Evolutionary conservation across 768 basidiomycete genomes (phyloP), one percentile per base, ranked within the genome.

Genomic region (Cantharellus anzutake): DNA sequence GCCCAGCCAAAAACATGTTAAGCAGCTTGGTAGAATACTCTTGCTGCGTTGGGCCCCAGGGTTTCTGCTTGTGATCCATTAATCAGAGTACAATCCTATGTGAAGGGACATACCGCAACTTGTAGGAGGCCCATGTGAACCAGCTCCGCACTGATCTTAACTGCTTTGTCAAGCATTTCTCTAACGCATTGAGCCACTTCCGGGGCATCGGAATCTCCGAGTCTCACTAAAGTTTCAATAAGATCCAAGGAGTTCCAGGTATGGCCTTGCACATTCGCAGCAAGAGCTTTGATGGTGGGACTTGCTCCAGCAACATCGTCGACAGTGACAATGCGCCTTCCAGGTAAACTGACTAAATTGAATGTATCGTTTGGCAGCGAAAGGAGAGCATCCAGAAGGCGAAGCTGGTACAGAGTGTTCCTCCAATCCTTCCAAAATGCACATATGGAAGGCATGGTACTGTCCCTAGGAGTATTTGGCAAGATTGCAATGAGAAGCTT

Each of bases 171-270:
- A 59, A 98, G 70, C 82, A 96, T 86, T 64, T 96, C 91, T 51
- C 84, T 77, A 37, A 93, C 90, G 64, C 81, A 83, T 60, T 73
- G 77, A 35, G 81, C 78, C 37, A 91, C 80, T 57, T 92, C 88
- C 14, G 69, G 63, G 29, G 75, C 79, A 37, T 89, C 84, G 2
- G 82, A 80, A 61, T 83, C 82, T 2, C 85, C 83, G 58, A 84
- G 75, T 60, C 80, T 78, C n/a, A 94, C 83, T 2, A 97, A 74
- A 38, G 91, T 82, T 69, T 90, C 82, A 65, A 93, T 87, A 48
- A 98, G 73, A 65, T 96, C 90, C 4, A 91, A 73, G 3, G 88
- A 91, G 68, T 98, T 98, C 93, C 93, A 98, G 0, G 89, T 85
- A 64, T 88, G 83, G 2, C 83, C 83, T 69, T 97, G 92, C 39